Conservation (phyloP, 768 basidiomycete genomes). For the Suillus tomentosus region DNA sequence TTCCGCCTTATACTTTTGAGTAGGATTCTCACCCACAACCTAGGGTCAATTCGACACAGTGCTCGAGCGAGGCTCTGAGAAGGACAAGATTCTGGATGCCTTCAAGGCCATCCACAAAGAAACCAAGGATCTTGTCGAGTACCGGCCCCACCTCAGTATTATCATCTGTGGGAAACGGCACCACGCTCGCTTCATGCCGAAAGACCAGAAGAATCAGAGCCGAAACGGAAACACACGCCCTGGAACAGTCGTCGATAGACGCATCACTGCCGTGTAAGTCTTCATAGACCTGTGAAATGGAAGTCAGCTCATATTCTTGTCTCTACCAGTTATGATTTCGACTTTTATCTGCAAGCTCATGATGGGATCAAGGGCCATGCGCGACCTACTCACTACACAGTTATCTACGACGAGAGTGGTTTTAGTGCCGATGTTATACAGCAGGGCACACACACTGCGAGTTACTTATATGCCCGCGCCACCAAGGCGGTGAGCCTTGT, state of each 20-base stretch:
- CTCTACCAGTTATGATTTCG: conserved; percentile 54
- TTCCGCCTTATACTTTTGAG: background rate
- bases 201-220: conserved; percentile 48
- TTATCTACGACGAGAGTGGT: conserved; percentile 75
- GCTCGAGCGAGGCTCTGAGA: conserved; percentile 34
- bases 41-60: conserved; percentile 76
- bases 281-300: conserved; percentile 14
- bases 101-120: conserved; percentile 51
- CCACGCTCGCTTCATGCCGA: conserved; percentile 59
- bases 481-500: conserved; percentile 83
- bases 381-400: conserved; percentile 75
- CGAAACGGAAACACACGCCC: conserved; percentile 76
- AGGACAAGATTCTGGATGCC: conserved; percentile 62
- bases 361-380: conserved; percentile 71
- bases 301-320: background rate
- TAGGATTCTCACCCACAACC: background rate
- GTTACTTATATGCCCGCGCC: conserved; percentile 79
- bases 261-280: conserved; percentile 67
- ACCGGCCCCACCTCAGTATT: conserved; percentile 50
- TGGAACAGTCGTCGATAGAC: conserved; percentile 80
- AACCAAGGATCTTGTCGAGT: background rate
- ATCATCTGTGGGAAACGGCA: conserved; percentile 80
- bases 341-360: conserved; percentile 74
- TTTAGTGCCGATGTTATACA: conserved; percentile 73
- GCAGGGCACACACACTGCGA: conserved; percentile 64